These are phyloP conservation scores for Drechmeria coniospora DNA, from an alignment of 2,329 filamentous ascomycete species.

Conservation along the genomic window DNA sequence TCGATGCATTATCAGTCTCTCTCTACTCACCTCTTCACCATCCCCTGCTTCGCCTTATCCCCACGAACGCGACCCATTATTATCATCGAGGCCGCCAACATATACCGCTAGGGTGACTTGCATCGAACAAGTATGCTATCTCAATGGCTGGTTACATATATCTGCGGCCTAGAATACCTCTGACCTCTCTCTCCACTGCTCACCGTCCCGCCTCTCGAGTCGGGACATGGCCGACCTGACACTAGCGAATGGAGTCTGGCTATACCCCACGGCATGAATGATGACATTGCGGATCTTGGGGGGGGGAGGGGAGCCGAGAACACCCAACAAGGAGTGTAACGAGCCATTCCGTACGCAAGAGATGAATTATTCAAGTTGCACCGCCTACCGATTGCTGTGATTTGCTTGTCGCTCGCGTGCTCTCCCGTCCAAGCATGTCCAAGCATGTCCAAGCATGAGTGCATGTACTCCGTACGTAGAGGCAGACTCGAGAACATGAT, in stretches of 20 bases:
- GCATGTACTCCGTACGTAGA: too few species aligned
- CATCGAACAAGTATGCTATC: conserved; percentile 6
- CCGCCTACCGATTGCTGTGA: too few species aligned
- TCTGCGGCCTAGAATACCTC: conserved; percentile 7
- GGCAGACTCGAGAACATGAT: too few species aligned
- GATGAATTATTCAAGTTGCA: conserved; percentile 6
- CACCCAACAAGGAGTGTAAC: conserved; percentile 10
- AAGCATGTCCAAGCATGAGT: too few species aligned
- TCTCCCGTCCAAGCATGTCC: too few species aligned
- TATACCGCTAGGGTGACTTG: conserved; percentile 1
- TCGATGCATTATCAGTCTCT: conserved; percentile 8
- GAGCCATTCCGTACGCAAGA: conserved; percentile 9
- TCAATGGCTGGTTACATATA: conserved; percentile 7
- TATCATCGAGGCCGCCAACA: background rate
- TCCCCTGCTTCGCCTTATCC: conserved; percentile 6
- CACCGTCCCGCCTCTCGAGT: conserved; percentile 3
- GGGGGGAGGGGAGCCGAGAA: conserved; percentile 7
- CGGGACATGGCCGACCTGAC: conserved; percentile 1
- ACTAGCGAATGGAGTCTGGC: conserved; percentile 3
- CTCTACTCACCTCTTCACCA: conserved; percentile 13
- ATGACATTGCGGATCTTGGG: conserved; percentile 6
- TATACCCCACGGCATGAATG: conserved; percentile 10
- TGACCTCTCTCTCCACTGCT: conserved; percentile 6
- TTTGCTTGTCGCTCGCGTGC: too few species aligned
- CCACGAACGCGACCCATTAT: background rate